Base-by-base conservation (phyloP, 2,329 filamentous ascomycete species). In the Hypoxylon sp. region DNA sequence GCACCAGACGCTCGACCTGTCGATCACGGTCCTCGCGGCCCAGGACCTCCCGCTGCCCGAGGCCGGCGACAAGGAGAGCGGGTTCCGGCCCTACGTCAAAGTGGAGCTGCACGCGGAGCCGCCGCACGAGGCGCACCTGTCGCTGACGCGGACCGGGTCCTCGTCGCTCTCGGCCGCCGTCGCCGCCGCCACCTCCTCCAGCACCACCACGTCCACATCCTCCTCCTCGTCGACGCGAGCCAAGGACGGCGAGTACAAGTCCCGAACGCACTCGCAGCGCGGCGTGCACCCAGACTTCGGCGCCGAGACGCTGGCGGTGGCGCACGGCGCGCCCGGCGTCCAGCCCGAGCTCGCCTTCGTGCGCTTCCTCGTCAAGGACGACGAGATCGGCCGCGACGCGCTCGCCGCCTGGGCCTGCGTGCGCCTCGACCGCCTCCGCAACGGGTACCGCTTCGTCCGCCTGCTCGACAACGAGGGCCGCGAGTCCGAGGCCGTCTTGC, bases 391-490 rank as follows among this genome's bases (percentile, higher is more conserved):
- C 3, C 83, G 83, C 61, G 92, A 98, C 69, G 84, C 89, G 57
- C 75, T 97, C 54, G 88, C 92, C 9, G 92, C 89, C 2, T 98
- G 95, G 95, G 87, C 90, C 1, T 97, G 92, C 70, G 88, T 96
- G 66, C 83, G 92, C 33, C 83, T 98, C 18, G 92, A 97, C 75
- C 83, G 92, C 6, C 74, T 97, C 57, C 85, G 86, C 58, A 78
- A 83, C 27, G 94, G 95, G 0, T 90, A 90, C 66, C 82, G 92
- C 9, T 86, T 97, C 64, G 79, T 98, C 53, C 89, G 88, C 67
- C 77, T 98, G 55, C 80, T 90, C 62, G 88, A 96, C 70, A 78
- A 81, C 21, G 82, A 87, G 60, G 91, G 91, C 0, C 77, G 80
- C 24, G 74, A 85, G 54, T 89, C 84, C 2, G 82, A 85, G 18